Conservation (phyloP, 192 early-diverging fungal genomes). For the Coemansia umbellata region DNA sequence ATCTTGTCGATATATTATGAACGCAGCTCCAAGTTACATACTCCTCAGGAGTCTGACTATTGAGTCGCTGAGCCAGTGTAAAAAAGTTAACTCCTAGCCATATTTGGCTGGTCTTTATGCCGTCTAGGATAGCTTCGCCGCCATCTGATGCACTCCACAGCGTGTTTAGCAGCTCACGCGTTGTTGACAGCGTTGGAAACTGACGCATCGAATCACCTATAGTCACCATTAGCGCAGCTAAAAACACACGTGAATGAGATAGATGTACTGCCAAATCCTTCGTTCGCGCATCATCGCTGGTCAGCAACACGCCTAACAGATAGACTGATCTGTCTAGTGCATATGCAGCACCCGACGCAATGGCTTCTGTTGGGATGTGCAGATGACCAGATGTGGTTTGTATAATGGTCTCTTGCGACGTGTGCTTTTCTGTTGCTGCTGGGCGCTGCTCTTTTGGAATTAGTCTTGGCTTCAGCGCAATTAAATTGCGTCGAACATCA, state of each 20-base stretch:
- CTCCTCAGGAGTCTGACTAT: constrained; percentile 25
- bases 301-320: constrained; percentile 17
- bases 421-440: background rate
- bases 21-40: constrained; percentile 28
- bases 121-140: constrained; percentile 10
- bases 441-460: constrained; percentile 42
- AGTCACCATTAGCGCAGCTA: constrained; percentile 30
- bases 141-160: constrained; percentile 20
- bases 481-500: constrained; percentile 30
- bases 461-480: constrained; percentile 39
- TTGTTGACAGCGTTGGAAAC: constrained; percentile 21
- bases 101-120: background rate
- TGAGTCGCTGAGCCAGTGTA: constrained; percentile 31
- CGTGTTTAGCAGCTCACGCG: constrained; percentile 27
- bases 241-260: constrained; percentile 20
- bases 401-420: constrained; percentile 19
- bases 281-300: background rate
- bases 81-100: constrained; percentile 35
- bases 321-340: constrained; percentile 34
- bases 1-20: constrained; percentile 4
- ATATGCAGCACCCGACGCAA: constrained; percentile 33
- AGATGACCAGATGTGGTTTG: constrained; percentile 26
- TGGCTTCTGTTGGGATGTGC: constrained; percentile 19
- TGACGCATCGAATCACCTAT: constrained; percentile 41
- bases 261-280: constrained; percentile 6